phyloP scores from a whole-genome alignment of 441 rosid genomes.

The Populus trichocarpa region DNA sequence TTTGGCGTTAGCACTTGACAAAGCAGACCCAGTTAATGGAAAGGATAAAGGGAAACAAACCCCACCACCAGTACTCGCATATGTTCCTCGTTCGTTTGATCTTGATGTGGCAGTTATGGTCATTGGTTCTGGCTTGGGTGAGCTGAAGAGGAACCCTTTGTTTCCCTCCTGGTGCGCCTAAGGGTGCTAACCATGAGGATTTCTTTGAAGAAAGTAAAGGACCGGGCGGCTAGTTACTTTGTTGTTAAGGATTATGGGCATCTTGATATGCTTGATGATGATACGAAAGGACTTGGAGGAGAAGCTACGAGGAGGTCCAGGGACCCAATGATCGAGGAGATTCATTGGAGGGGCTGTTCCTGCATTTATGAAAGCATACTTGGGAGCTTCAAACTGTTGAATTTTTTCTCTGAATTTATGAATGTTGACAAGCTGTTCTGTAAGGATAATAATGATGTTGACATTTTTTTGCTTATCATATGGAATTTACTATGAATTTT shows the following conservation, averaged over 20 bases:
- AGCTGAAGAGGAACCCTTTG: conserved; percentile 46
- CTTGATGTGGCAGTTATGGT: conserved; percentile 62
- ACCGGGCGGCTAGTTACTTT: conserved; percentile 57
- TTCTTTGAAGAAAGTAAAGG: conserved; percentile 62
- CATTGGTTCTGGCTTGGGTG: conserved; percentile 84
- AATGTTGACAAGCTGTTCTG: not conserved
- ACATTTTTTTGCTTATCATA: not conserved
- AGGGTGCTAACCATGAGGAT: conserved; percentile 76
- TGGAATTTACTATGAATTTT: not conserved
- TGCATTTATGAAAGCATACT: conserved; percentile 61
- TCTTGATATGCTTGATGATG: conserved; percentile 79
- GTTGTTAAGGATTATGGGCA: conserved; percentile 77
- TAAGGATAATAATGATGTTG: not conserved
- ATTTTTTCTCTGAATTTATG: conserved; percentile 28
- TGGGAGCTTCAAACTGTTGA: conserved; percentile 49
- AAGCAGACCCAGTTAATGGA: conserved; percentile 78
- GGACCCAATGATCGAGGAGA: conserved; percentile 66
- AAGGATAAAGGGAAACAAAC: conserved; percentile 68
- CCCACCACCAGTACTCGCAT: conserved; percentile 69
- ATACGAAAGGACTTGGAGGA: conserved; percentile 67
- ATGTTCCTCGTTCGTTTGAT: conserved; percentile 62
- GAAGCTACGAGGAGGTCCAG: conserved; percentile 59
- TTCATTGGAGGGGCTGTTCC: conserved; percentile 65
- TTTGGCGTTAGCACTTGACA: conserved; percentile 53
- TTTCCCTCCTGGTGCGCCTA: conserved; percentile 82